Conservation (phyloP, 768 basidiomycete species). For the Hortiboletus flavorubellus region DNA sequence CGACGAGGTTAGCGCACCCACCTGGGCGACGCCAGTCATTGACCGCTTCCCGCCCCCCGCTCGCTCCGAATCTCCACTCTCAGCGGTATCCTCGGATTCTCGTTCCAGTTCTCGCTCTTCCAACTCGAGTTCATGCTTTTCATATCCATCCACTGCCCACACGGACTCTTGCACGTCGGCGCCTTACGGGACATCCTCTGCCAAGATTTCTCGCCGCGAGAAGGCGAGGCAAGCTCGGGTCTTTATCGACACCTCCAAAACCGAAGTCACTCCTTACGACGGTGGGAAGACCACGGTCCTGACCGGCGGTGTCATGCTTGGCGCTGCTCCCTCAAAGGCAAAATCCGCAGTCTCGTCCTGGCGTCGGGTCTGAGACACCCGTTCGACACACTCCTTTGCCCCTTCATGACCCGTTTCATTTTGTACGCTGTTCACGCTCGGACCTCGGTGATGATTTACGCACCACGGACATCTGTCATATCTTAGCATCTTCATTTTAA, state of each 20-base stretch:
- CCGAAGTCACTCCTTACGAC: constrained; percentile 79
- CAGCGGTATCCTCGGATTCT: constrained; percentile 50
- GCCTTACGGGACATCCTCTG: constrained; percentile 39
- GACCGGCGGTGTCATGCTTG: constrained; percentile 87
- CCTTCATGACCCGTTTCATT: constrained; percentile 18
- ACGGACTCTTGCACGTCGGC: constrained; percentile 45
- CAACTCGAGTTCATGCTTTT: constrained; percentile 71
- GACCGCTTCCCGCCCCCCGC: constrained; percentile 53
- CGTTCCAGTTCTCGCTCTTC: constrained; percentile 60
- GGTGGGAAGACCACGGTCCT: constrained; percentile 87
- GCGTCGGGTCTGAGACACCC: constrained; percentile 49
- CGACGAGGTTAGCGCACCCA: constrained; percentile 63
- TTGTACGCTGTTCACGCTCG: constrained; percentile 25
- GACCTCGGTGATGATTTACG: constrained; percentile 26
- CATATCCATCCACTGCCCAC: constrained; percentile 59
- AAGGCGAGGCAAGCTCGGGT: constrained; percentile 65
- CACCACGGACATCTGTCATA: constrained; percentile 29
- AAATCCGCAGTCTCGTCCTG: constrained; percentile 43
- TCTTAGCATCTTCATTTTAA: constrained; percentile 33
- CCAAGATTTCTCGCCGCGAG: constrained; percentile 63
- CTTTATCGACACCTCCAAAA: constrained; percentile 72
- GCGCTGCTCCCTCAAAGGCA: constrained; percentile 40
- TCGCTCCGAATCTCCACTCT: constrained; percentile 58
- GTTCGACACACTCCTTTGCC: constrained; percentile 19
- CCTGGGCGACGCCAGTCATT: constrained; percentile 65